A percentile compares a stretch with the other conserved stretches of the same genome.
These are phyloP conservation scores for Cardamine chenopodiifolia DNA, from an alignment of 345 rosid genomes.

Conservation along the genomic window DNA sequence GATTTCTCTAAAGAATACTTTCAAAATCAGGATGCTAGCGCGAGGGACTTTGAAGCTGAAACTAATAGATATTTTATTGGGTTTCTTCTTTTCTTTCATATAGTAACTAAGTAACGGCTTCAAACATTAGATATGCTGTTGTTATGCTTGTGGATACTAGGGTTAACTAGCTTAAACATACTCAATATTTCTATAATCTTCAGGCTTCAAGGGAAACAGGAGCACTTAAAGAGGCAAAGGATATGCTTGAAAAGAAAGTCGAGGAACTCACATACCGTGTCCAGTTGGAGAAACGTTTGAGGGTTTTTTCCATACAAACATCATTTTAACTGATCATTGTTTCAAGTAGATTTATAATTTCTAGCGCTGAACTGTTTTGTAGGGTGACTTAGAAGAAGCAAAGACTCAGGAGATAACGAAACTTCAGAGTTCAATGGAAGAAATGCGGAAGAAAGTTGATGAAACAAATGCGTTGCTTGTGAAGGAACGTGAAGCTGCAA, in stretches of 20 bases:
- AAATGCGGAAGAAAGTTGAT: slow-evolving; percentile 60
- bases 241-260: slow-evolving; percentile 68
- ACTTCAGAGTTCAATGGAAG: slow-evolving; percentile 54
- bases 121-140: background rate
- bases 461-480: slow-evolving; percentile 55
- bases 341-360: slow-evolving; percentile 9
- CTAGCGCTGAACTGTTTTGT: slow-evolving; percentile 12
- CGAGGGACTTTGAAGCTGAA: background rate
- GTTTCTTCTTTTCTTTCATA: background rate
- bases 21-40: background rate
- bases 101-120: background rate
- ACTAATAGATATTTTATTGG: background rate
- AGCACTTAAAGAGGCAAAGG: slow-evolving; percentile 79
- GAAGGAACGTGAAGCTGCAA: slow-evolving; percentile 61
- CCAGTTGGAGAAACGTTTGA: slow-evolving; percentile 67
- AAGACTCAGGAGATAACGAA: slow-evolving; percentile 60
- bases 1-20: background rate
- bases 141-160: background rate
- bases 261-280: slow-evolving; percentile 82
- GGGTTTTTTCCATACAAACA: slow-evolving; percentile 47
- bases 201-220: slow-evolving; percentile 82
- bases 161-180: slow-evolving; percentile 2
- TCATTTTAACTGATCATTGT: background rate
- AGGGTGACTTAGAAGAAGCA: slow-evolving; percentile 70
- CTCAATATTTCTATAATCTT: slow-evolving; percentile 5